These are phyloP conservation scores for Astrocystis sublimbata DNA, from an alignment of 495 filamentous ascomycete genomes.

Conservation along the genomic window DNA sequence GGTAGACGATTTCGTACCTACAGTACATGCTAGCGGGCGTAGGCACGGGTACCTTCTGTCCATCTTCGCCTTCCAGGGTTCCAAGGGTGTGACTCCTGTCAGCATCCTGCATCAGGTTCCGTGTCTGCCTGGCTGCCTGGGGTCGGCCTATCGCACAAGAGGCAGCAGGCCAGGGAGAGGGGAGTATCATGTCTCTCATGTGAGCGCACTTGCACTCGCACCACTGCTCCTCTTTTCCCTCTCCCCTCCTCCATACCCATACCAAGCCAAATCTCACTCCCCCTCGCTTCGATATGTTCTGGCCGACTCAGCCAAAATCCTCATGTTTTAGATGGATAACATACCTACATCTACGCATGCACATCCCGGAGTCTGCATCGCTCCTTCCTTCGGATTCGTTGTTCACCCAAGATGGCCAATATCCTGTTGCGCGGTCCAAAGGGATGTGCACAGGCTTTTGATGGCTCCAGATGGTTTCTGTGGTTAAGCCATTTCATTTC, in stretches of 20 bases:
- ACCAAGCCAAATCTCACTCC: slow-evolving; percentile 15
- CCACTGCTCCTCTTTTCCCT: slow-evolving; percentile 16
- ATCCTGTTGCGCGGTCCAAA: neutral
- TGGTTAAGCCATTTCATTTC: neutral
- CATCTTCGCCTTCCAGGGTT: too few relatives aligned
- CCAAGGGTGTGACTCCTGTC: too few relatives aligned
- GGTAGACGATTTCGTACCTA: too few relatives aligned
- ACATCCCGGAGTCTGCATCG: neutral
- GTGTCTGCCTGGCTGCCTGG: too few relatives aligned
- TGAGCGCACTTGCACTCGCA: slow-evolving; percentile 5
- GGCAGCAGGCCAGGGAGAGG: too few relatives aligned
- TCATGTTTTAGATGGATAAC: slow-evolving; percentile 12
- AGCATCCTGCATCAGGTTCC: too few relatives aligned
- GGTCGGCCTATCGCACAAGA: neutral
- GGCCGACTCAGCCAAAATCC: slow-evolving; percentile 14
- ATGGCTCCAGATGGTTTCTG: neutral
- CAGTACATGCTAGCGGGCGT: too few relatives aligned
- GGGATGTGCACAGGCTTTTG: neutral
- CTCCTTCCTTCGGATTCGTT: neutral
- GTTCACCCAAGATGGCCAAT: neutral
- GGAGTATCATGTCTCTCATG: slow-evolving; percentile 7
- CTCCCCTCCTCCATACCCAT: neutral
- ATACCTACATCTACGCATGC: neutral
- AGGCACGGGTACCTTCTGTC: too few relatives aligned
- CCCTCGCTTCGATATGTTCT: slow-evolving; percentile 1